Evolutionary conservation across 2,329 filamentous ascomycete species (phyloP), one percentile per base, ranked within the genome.

Genomic region (Stemphylium lycopersici): DNA sequence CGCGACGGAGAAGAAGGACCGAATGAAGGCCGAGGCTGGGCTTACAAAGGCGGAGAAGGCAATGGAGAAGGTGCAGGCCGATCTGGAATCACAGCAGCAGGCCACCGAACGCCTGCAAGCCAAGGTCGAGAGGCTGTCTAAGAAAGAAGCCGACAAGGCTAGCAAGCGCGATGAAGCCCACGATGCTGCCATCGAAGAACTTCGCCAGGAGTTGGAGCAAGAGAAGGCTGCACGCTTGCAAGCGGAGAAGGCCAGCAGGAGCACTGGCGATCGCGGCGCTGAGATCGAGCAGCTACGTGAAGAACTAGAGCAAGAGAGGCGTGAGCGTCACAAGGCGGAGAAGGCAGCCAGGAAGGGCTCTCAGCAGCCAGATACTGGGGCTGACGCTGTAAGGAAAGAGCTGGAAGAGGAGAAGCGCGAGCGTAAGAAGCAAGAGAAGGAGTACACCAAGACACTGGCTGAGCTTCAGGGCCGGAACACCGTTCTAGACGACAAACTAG

Each of bases 401-500:
- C 69, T 87, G 12, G 73, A 78, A 13, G 78, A 78, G 46, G 80
- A 83, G 67, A 79, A 78, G 61, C 79, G 80, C 40, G 80, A 82
- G 48, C 79, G 79, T 15, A 76, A 84, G 51, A 83, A 77, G 62
- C 73, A 74, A 22, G 83, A 85, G 66, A 80, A 79, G 52, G 80
- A 81, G 29, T 75, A 72, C 33, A 81, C 85, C 48, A 83, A 84
- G 57, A 82, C 84, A 12, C 72, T 85, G 6, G 78, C 81, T 3
- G 86, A 89, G 58, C 83, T 84, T 41, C 84, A 89, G 39, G 81
- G 81, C 6, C 83, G 87, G 58, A 86, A 83, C 47, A 81, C 87
- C 4, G 80, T 85, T 11, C 80, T 92, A 0, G 88, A 93, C 59
- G 86, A 87, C 58, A 90, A 89, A 59, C 76, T 95, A 13, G 86